These are phyloP conservation scores for Cryptosporidium ubiquitum DNA, from an alignment of 169 alveolate species.

Conservation along the genomic window DNA sequence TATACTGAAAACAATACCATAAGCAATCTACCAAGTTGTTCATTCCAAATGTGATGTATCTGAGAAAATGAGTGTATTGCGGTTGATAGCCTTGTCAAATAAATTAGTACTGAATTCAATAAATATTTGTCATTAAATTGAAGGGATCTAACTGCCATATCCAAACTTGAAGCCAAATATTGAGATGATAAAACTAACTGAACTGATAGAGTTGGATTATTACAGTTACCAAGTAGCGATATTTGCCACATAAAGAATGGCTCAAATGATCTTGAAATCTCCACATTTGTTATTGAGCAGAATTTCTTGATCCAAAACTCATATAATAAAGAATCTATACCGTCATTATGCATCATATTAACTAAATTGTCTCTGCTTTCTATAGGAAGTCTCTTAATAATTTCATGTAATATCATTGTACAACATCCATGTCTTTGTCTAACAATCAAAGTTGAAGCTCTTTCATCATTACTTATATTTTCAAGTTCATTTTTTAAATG, in stretches of 20 bases:
- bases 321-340: slow-evolving; percentile 19
- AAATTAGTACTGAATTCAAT: slow-evolving; percentile 13
- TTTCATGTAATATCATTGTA: slow-evolving; percentile 24
- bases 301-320: slow-evolving; percentile 64
- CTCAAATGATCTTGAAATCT: slow-evolving; percentile 56
- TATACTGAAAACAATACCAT: slow-evolving; percentile 24
- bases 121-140: slow-evolving; percentile 50
- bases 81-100: slow-evolving; percentile 20
- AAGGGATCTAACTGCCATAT: slow-evolving; percentile 13
- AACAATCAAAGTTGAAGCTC: background rate
- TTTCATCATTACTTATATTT: background rate
- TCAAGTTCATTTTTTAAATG: slow-evolving; percentile 16
- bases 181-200: slow-evolving; percentile 24
- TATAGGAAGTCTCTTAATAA: slow-evolving; percentile 1
- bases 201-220: slow-evolving; percentile 1
- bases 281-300: slow-evolving; percentile 18
- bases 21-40: background rate
- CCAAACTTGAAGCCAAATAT: slow-evolving; percentile 20
- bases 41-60: slow-evolving; percentile 33
- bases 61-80: slow-evolving; percentile 13
- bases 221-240: slow-evolving; percentile 12
- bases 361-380: slow-evolving; percentile 35
- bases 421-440: slow-evolving; percentile 57
- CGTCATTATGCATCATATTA: slow-evolving; percentile 57
- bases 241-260: slow-evolving; percentile 71